Base-by-base conservation (phyloP, 805 yeast genomes). In the Hanseniaspora occidentalis region DNA sequence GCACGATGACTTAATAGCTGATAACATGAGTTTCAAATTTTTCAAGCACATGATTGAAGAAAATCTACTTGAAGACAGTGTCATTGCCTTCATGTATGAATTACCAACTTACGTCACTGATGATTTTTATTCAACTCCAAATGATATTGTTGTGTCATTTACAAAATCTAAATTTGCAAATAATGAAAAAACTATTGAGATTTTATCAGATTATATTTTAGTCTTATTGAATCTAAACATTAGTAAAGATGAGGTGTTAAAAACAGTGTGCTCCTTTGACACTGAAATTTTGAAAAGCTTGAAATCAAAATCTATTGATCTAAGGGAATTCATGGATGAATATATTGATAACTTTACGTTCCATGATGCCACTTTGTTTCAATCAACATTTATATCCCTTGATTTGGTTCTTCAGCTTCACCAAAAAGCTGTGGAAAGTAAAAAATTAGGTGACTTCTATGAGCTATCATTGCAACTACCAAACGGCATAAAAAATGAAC, bases 51-150 rank as follows among this genome's bases (percentile, higher is more conserved):
- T 56, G 16, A 48, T 67, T 4, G 47, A 44, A 25, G 41, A 47
- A 11, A 51, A 58, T 29, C 43, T 46, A 7, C 58, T 46, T 39
- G 20, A 43, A 3, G 44, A 54, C 0, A 51, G 53, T n/a, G 51
- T 75, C 1, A 47, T 51, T 0, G 50, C 51, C 3, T 58, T 69
- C 34, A 45, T 70, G 14, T 48, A 49, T 16, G 58, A 57, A 13
- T 14, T 71, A 6, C 64, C 69, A 4, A 47, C 52, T 1, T 53
- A 54, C 45, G 43, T 68, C 5, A 55, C 62, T 1, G 49, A 56
- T 5, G 36, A 43, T 1, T 54, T 56, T 14, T 48, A 58, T 37
- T 64, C 58, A 3, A 36, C 40, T 8, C 64, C 67, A 2, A 46
- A 69, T 11, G 38, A 46, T 1, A 44, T 68, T 3, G 41, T 71